A percentile compares a stretch with the other conserved stretches of the same genome.
phyloP scores from a whole-genome alignment of 106 monocot species.

The Apostasia shenzhenica region DNA sequence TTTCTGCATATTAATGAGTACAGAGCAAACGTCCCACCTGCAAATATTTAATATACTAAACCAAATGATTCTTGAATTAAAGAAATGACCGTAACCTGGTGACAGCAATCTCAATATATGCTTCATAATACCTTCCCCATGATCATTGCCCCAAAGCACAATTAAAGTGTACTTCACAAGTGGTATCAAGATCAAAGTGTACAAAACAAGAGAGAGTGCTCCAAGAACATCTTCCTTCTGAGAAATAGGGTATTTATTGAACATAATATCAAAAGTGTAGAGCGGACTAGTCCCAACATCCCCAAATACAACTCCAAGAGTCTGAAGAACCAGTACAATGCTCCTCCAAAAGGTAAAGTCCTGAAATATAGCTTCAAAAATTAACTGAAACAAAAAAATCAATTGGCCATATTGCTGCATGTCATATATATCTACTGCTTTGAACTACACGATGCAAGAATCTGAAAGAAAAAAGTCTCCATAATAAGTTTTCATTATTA shows the following conservation, averaged over 20 bases:
- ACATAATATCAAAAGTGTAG: slow-evolving; percentile 90
- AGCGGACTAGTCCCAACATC: slow-evolving; percentile 92
- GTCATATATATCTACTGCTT: too few relatives aligned
- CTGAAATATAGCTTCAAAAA: slow-evolving; percentile 36
- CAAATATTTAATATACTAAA: slow-evolving; percentile 7
- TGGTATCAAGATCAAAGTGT: slow-evolving; percentile 90
- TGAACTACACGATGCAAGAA: too few relatives aligned
- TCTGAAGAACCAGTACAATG: slow-evolving; percentile 64
- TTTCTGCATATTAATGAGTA: slow-evolving; percentile 98
- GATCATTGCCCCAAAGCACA: slow-evolving; percentile 85
- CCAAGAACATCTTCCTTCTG: slow-evolving; percentile 82
- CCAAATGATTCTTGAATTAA: not conserved
- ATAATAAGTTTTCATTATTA: not conserved
- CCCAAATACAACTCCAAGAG: slow-evolving; percentile 96
- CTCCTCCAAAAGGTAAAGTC: slow-evolving; percentile 60
- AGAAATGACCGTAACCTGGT: not conserved
- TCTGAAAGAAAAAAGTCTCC: too few relatives aligned
- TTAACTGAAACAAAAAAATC: not conserved
- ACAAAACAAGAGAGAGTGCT: slow-evolving; percentile 89
- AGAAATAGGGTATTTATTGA: slow-evolving; percentile 60
- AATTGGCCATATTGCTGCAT: too few relatives aligned
- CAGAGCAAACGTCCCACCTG: slow-evolving; percentile 95
- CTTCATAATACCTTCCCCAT: slow-evolving; percentile 88
- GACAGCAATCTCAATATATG: not conserved
- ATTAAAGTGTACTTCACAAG: slow-evolving; percentile 76